Base-by-base conservation (phyloP, 2,329 filamentous ascomycete species). In the Verticillium longisporum region DNA sequence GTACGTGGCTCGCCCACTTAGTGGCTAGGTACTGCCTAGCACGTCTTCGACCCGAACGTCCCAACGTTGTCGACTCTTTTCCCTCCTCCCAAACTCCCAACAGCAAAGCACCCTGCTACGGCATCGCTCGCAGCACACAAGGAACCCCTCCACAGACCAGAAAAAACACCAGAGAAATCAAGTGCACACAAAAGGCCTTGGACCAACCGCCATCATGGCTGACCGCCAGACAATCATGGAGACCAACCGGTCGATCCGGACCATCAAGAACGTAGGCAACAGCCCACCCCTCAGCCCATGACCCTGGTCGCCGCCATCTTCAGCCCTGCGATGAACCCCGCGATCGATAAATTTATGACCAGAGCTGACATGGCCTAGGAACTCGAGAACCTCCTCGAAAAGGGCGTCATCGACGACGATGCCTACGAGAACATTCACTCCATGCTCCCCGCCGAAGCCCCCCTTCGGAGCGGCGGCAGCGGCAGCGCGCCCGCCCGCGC, bases 351-450 rank as follows among this genome's bases (percentile, higher is more conserved):
- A 15, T n/a, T 36, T 31, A 59, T 60, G 15, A 63, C 32, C 26
- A 26, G 2, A 10, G 57, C n/a, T 38, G 15, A 34, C 33, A 7
- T 18, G 45, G 6, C n/a, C n/a, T 36, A 97, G 93, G 93, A 97
- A 79, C 89, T 97, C 63, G 92, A 97, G 75, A 90, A 88, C 68
- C 90, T 98, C 63, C 85, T 91, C 67, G 93, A 97, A 73, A 86
- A 89, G 70, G 88, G 88, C 66, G 82, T 93, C 70, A 91, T 98
- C 73, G 86, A 83, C 65, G 87, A 90, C 62, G 78, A 86, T 61
- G 86, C 88, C 71, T 92, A 93, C 72, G 88, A 91, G 70, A 83
- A 82, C 58, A 91, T 97, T 73, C 82, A 88, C 70, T 78, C 80
- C 65, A 83, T 90, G 69, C 87, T 98, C 36, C 94, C 93, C 38